A percentile compares a stretch with the other conserved stretches of the same genome.
phyloP scores from a whole-genome alignment of 1,284 basidiomycete genomes.

The Malassezia yamatoensis region DNA sequence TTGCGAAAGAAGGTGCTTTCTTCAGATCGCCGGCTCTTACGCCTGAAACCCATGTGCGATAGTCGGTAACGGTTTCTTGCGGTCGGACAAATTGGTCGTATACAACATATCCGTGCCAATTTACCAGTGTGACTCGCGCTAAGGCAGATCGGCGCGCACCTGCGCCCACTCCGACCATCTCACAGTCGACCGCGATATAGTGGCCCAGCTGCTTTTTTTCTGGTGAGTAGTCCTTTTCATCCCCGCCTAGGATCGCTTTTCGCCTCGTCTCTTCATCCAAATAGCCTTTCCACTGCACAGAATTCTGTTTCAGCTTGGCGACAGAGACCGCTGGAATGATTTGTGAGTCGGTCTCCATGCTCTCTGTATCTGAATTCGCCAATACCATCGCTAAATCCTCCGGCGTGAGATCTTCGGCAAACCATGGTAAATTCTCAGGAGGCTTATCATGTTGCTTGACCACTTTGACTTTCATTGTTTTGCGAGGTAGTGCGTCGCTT shows the following conservation, averaged over 20 bases:
- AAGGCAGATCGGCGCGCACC: constrained; percentile 70
- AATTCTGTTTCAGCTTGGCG: neutral
- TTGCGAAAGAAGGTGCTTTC: constrained; percentile 62
- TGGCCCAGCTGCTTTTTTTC: constrained; percentile 39
- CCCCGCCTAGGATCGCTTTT: constrained; percentile 28
- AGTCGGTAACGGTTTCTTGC: constrained; percentile 81
- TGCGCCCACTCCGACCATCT: constrained; percentile 91
- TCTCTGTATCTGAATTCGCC: constrained; percentile 3
- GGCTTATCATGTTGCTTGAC: neutral
- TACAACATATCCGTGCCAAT: constrained; percentile 70
- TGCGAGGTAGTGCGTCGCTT: no score
- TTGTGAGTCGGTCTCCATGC: neutral
- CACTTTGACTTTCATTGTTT: no score
- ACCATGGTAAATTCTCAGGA: constrained; percentile 27
- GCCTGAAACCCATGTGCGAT: constrained; percentile 82
- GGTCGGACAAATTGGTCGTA: constrained; percentile 81
- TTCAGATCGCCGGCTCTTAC: constrained; percentile 67
- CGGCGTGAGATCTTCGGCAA: constrained; percentile 39
- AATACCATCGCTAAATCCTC: constrained; percentile 35
- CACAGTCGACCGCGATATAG: constrained; percentile 80
- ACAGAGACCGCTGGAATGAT: neutral
- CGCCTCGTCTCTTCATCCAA: constrained; percentile 27
- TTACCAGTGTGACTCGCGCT: constrained; percentile 82
- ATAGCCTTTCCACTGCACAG: constrained; percentile 29
- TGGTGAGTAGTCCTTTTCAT: constrained; percentile 16